A percentile compares a stretch with the other conserved stretches of the same genome.
Evolutionary conservation across 73 alveolate species (phyloP).

Genomic region (Loxodes magnus): DNA sequence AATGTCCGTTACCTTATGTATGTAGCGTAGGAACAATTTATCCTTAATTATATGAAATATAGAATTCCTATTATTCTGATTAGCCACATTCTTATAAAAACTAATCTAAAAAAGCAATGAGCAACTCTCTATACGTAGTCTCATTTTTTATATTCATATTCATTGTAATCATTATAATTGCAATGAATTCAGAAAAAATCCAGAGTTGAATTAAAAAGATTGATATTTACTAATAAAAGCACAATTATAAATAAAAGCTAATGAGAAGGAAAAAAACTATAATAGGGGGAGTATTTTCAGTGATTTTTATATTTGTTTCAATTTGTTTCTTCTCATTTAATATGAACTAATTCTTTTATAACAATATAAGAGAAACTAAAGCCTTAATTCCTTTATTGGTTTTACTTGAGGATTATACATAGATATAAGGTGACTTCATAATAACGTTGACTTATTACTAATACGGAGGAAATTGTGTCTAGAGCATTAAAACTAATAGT

Average conservation of each 20-base stretch:
- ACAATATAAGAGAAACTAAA: constrained; percentile 8
- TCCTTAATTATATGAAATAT: not conserved
- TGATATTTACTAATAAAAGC: not conserved
- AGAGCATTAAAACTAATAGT: not conserved
- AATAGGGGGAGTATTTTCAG: constrained; percentile 3
- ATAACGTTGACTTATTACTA: not conserved
- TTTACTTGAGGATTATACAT: not conserved
- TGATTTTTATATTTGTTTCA: not conserved
- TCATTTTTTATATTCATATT: not conserved
- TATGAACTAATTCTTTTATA: not conserved
- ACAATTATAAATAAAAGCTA: not conserved
- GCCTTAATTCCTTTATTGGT: constrained; percentile 4
- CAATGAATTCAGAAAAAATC: not conserved
- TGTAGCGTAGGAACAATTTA: not conserved
- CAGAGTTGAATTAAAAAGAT: not conserved
- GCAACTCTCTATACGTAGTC: not conserved
- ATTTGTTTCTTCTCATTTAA: not conserved
- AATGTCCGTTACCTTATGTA: not conserved
- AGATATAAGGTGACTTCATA: not conserved
- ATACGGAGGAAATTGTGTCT: constrained; percentile 10
- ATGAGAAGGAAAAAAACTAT: not conserved
- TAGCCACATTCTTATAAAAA: not conserved
- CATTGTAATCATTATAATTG: not conserved
- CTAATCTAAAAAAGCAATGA: too few relatives aligned
- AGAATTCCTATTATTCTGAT: not conserved